Percentiles rank a stretch among this genome's conserved stretches.
These are phyloP conservation scores for Mytilinidion resinicola DNA, from an alignment of 495 filamentous ascomycete species.

Conservation along the genomic window DNA sequence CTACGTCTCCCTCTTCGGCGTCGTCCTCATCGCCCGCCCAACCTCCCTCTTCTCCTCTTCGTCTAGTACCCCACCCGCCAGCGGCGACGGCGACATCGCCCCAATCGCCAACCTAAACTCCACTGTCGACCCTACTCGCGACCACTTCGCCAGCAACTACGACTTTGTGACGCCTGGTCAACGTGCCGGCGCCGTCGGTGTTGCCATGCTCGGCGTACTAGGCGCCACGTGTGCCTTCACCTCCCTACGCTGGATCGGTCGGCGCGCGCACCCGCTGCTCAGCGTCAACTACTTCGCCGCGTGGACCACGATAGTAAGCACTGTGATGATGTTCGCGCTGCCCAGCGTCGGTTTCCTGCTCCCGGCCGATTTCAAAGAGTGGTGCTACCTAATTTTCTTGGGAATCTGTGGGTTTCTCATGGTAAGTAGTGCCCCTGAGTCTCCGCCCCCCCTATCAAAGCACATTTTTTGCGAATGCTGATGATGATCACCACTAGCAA, in stretches of 20 bases:
- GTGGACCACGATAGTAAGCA: slow-evolving; percentile 62
- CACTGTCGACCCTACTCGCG: slow-evolving; percentile 16
- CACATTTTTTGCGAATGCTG: not conserved
- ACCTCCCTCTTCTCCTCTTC: slow-evolving; percentile 44
- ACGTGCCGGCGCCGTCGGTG: slow-evolving; percentile 63
- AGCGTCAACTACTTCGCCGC: slow-evolving; percentile 80
- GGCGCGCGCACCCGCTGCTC: slow-evolving; percentile 75
- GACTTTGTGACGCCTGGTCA: slow-evolving; percentile 52
- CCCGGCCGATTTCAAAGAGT: slow-evolving; percentile 57
- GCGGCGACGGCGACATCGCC: slow-evolving; percentile 35
- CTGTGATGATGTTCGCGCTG: slow-evolving; percentile 51
- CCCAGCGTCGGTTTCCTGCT: slow-evolving; percentile 52
- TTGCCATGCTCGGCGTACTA: slow-evolving; percentile 73
- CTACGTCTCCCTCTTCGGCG: slow-evolving; percentile 68
- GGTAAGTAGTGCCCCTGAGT: slow-evolving; percentile 26
- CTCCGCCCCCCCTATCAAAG: not conserved
- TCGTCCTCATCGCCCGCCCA: slow-evolving; percentile 79
- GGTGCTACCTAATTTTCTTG: slow-evolving; percentile 62
- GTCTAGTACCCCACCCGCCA: slow-evolving; percentile 21
- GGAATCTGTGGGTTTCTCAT: slow-evolving; percentile 74
- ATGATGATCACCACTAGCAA: slow-evolving; percentile 43
- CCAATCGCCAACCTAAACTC: slow-evolving; percentile 27
- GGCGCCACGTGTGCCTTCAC: slow-evolving; percentile 74
- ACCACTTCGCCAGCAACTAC: slow-evolving; percentile 25
- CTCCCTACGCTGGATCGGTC: slow-evolving; percentile 76